These are phyloP conservation scores for Coemansia sp. DNA, from an alignment of 192 early-diverging fungal species.

Conservation along the genomic window DNA sequence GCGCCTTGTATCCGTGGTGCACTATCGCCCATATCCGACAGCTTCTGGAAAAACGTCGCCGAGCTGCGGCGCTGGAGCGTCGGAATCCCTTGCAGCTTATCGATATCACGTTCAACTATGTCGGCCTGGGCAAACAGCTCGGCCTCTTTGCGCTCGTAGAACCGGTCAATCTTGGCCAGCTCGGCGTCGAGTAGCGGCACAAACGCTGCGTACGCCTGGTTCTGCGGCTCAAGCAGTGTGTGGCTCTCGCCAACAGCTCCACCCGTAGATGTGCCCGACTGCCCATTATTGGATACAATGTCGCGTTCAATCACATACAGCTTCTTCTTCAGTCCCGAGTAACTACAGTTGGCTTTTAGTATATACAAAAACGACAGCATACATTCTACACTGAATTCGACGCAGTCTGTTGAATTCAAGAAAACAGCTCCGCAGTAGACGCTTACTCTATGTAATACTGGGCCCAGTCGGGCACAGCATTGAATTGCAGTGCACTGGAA, in stretches of 20 bases:
- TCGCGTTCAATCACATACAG: constrained; percentile 76
- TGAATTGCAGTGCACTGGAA: constrained; percentile 87
- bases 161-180: constrained; percentile 77
- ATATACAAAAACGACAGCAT: too few relatives aligned
- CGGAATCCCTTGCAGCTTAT: constrained; percentile 12
- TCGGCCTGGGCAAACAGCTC: constrained; percentile 74
- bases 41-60: constrained; percentile 35
- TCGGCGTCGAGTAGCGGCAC: constrained; percentile 77
- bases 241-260: constrained; percentile 24
- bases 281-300: constrained; percentile 35
- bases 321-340: constrained; percentile 74
- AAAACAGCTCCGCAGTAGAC: neutral
- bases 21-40: constrained; percentile 16
- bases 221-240: constrained; percentile 37
- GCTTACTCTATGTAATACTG: constrained; percentile 75
- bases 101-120: constrained; percentile 47
- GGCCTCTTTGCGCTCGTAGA: constrained; percentile 81
- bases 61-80: constrained; percentile 37
- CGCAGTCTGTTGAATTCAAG: neutral
- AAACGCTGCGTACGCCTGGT: constrained; percentile 57
- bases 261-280: neutral
- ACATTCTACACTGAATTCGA: too few relatives aligned
- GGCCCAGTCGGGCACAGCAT: constrained; percentile 84
- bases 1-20: constrained; percentile 16
- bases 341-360: constrained; percentile 23